phyloP scores from a whole-genome alignment of 805 yeast species.

The Saccharomycopsis capsularis region DNA sequence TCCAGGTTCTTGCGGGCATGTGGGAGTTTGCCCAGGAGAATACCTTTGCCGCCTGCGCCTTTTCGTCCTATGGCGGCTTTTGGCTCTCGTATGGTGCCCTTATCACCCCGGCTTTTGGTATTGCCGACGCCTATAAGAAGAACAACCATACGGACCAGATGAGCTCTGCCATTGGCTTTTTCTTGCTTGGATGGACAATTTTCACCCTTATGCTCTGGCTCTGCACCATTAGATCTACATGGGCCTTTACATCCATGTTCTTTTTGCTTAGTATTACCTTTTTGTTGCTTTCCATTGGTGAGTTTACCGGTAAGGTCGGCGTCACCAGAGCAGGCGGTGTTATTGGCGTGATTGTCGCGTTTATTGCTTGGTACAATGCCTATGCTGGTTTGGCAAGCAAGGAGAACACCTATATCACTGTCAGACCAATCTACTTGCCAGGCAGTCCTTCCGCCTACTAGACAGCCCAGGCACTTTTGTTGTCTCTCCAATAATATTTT shows the following conservation, averaged over 20 bases:
- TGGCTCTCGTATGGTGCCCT: conserved; percentile 64
- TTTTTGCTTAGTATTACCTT: conserved; percentile 48
- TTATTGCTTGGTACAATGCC: conserved; percentile 55
- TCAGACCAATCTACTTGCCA: conserved; percentile 43
- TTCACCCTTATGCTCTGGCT: conserved; percentile 49
- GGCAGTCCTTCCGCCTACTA: conserved; percentile 25
- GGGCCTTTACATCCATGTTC: conserved; percentile 54
- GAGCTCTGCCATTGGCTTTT: conserved; percentile 51
- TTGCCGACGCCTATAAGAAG: conserved; percentile 41
- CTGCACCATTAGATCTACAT: conserved; percentile 57
- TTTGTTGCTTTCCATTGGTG: conserved; percentile 46
- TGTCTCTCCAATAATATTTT: too few relatives aligned
- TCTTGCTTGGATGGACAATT: conserved; percentile 55
- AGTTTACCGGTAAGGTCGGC: conserved; percentile 36
- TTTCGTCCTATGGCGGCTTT: conserved; percentile 59
- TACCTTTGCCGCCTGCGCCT: conserved; percentile 62
- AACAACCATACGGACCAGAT: conserved; percentile 31
- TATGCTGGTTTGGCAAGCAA: conserved; percentile 53
- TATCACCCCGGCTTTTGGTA: conserved; percentile 52
- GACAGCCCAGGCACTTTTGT: background rate
- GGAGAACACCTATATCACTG: conserved; percentile 47
- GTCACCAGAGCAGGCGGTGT: conserved; percentile 47
- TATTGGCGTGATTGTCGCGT: conserved; percentile 45
- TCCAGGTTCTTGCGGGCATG: conserved; percentile 56
- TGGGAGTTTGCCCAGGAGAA: conserved; percentile 61